phyloP scores from a whole-genome alignment of 192 early-diverging fungal species.

The Coemansia sp. region DNA sequence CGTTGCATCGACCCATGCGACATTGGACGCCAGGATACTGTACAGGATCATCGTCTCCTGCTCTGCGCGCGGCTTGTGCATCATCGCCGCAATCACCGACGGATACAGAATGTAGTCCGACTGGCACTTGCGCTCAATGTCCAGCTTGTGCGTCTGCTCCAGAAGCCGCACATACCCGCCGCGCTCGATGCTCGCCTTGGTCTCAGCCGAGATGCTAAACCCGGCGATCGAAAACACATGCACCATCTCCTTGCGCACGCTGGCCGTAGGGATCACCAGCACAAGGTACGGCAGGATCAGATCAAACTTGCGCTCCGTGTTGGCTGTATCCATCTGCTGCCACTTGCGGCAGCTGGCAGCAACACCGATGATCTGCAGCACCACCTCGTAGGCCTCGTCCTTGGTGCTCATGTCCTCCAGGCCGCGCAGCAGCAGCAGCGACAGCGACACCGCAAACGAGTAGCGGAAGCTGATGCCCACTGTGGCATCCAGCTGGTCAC shows the following conservation, averaged over 20 bases:
- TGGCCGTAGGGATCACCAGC: constrained; percentile 77
- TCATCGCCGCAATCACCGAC: constrained; percentile 48
- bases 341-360: constrained; percentile 60
- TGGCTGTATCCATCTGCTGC: constrained; percentile 35
- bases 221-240: constrained; percentile 46
- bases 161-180: constrained; percentile 46
- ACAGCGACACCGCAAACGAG: constrained; percentile 86
- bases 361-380: constrained; percentile 75
- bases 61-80: constrained; percentile 47
- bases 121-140: constrained; percentile 48
- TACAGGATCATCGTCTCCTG: constrained; percentile 53
- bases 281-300: constrained; percentile 75
- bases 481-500: constrained; percentile 68
- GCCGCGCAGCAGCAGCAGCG: constrained; percentile 79
- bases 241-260: constrained; percentile 65
- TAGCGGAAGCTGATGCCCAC: constrained; percentile 81
- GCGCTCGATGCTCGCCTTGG: constrained; percentile 37
- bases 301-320: constrained; percentile 27
- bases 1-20: constrained; percentile 46
- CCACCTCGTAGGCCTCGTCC: constrained; percentile 65
- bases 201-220: constrained; percentile 21
- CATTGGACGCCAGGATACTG: constrained; percentile 46
- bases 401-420: constrained; percentile 75
- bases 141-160: constrained; percentile 48
- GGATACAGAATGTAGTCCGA: constrained; percentile 53